Percentiles rank a stretch among this genome's conserved stretches.
Evolutionary conservation across 257 asterid species (phyloP).

Genomic region (Lycium ferocissimum): DNA sequence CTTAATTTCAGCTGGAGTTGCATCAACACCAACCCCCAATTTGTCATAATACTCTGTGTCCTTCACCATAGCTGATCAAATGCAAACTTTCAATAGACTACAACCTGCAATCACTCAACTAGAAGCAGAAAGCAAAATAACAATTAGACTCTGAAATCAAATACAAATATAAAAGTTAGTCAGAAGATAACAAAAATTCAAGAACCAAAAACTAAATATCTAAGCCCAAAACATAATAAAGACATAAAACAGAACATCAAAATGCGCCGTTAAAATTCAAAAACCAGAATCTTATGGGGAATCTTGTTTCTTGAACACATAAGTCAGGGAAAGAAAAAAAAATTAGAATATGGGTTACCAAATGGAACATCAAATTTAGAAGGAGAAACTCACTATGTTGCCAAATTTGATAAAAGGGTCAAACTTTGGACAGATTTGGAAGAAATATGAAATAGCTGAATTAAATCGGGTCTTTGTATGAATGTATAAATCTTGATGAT

Average conservation of each 20-base stretch:
- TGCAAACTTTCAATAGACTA: slow-evolving; percentile 9
- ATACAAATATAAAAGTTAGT: neutral
- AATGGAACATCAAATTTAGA: neutral
- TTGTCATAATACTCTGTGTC: slow-evolving; percentile 73
- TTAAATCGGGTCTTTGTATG: neutral
- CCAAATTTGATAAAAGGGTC: neutral
- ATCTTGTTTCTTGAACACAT: neutral
- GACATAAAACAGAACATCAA: neutral
- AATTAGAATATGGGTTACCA: neutral
- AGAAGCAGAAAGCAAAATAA: neutral
- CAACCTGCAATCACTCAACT: slow-evolving; percentile 17
- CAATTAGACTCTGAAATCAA: neutral
- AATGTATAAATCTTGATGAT: slow-evolving; percentile 16
- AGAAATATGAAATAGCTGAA: neutral
- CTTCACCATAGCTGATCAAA: slow-evolving; percentile 57
- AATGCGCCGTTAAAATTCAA: neutral
- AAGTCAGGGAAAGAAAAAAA: neutral
- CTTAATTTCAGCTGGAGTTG: slow-evolving; percentile 69
- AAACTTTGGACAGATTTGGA: neutral
- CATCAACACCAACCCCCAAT: slow-evolving; percentile 69
- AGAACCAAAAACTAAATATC: neutral
- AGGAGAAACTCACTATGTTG: slow-evolving; percentile 21
- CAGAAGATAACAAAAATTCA: neutral
- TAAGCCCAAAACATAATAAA: neutral
- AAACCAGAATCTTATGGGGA: neutral